phyloP scores from a whole-genome alignment of 225 moss, liverwort and hornwort species.

The Takakia lepidozioides region DNA sequence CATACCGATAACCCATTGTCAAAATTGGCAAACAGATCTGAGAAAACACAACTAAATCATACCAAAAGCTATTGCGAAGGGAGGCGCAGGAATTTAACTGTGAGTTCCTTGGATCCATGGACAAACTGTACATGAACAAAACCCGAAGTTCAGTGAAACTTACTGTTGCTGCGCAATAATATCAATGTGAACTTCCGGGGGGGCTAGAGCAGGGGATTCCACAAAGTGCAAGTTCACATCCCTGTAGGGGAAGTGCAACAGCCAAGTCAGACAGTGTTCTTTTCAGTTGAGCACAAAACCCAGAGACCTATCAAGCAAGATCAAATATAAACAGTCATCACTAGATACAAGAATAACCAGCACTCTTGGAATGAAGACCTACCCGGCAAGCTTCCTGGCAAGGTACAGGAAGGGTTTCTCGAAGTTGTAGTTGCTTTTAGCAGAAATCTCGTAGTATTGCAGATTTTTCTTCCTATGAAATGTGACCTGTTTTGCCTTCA shows the following conservation, averaged over 20 bases:
- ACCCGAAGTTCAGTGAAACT: not conserved
- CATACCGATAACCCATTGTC: not conserved
- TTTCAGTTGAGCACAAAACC: too few relatives aligned
- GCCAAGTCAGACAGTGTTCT: too few relatives aligned
- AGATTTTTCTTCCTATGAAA: slow-evolving; percentile 61
- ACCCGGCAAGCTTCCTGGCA: slow-evolving; percentile 52
- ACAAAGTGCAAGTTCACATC: slow-evolving; percentile 50
- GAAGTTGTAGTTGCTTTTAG: slow-evolving; percentile 53
- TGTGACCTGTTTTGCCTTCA: slow-evolving; percentile 53
- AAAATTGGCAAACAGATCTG: not conserved
- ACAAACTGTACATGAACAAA: not conserved
- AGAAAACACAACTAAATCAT: not conserved
- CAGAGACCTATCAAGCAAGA: too few relatives aligned
- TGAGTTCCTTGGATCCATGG: too few relatives aligned
- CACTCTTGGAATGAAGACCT: not conserved
- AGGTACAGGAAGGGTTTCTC: slow-evolving; percentile 56
- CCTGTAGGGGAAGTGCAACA: too few relatives aligned
- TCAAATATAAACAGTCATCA: too few relatives aligned
- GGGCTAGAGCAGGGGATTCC: slow-evolving; percentile 47
- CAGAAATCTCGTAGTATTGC: slow-evolving; percentile 53
- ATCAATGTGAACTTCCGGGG: slow-evolving; percentile 44
- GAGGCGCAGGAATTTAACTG: too few relatives aligned
- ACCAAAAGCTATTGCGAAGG: too few relatives aligned
- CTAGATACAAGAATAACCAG: not conserved
- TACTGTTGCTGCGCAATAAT: slow-evolving; percentile 36